Evolutionary conservation across 164 flowering plant species (phyloP).

Genomic region (Tinospora cordifolia): DNA sequence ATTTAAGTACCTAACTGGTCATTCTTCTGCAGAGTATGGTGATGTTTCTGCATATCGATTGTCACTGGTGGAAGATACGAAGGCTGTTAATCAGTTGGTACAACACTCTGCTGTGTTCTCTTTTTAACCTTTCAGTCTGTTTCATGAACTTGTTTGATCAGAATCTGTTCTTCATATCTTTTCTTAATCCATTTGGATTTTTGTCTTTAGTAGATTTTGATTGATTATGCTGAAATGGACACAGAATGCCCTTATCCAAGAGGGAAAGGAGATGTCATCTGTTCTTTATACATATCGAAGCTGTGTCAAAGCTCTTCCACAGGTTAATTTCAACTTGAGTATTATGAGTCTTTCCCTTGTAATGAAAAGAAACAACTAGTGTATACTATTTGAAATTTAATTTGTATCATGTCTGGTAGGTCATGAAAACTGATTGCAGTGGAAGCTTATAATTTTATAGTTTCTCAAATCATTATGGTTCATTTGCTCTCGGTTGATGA

Average conservation of each 20-base stretch:
- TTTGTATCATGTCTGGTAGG: not conserved
- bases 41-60: constrained; percentile 93
- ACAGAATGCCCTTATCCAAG: constrained; percentile 82
- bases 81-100: constrained; percentile 95
- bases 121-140: constrained; percentile 7
- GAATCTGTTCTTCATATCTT: not conserved
- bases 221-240: constrained; percentile 14
- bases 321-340: constrained; percentile 40
- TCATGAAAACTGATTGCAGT: not conserved
- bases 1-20: not conserved
- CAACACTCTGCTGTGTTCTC: constrained; percentile 7
- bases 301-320: constrained; percentile 98
- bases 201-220: constrained; percentile 1
- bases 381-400: not conserved
- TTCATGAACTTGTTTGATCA: not conserved
- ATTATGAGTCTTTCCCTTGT: not conserved
- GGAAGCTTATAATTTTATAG: not conserved
- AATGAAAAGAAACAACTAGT: not conserved
- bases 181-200: not conserved
- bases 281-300: constrained; percentile 95
- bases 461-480: too few species aligned
- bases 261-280: constrained; percentile 94
- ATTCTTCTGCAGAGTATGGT: constrained; percentile 54
- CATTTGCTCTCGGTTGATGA: too few species aligned
- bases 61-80: constrained; percentile 87